Conservation (phyloP, 192 early-diverging fungal genomes). For the Rhizophagus sp. region DNA sequence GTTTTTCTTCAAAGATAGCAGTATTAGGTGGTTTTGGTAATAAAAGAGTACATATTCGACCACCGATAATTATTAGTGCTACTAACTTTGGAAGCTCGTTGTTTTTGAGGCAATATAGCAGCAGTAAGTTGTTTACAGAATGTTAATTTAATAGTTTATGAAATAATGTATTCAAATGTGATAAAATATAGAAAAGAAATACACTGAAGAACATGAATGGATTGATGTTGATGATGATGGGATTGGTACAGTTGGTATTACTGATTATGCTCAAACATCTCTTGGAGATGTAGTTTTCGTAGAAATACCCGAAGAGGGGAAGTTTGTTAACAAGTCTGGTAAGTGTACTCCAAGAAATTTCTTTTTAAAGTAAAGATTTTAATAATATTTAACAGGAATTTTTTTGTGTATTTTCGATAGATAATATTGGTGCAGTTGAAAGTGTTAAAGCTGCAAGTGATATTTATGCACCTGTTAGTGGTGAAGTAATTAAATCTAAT, state of each 20-base stretch:
- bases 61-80: background rate
- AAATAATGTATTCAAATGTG: background rate
- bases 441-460: constrained; percentile 95
- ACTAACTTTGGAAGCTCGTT: background rate
- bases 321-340: constrained; percentile 63
- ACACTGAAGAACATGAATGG: constrained; percentile 93
- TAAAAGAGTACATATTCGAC: background rate
- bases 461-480: constrained; percentile 84
- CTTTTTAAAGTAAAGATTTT: background rate
- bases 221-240: constrained; percentile 70
- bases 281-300: constrained; percentile 96
- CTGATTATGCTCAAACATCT: constrained; percentile 85
- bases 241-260: constrained; percentile 88
- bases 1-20: background rate
- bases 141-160: background rate
- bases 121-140: background rate
- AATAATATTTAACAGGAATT: background rate
- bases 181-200: constrained; percentile 35
- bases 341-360: constrained; percentile 28
- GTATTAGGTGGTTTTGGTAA: background rate
- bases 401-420: constrained; percentile 36
- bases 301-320: constrained; percentile 77
- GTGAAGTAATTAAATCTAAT: constrained; percentile 83
- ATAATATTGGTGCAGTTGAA: constrained; percentile 82
- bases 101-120: background rate